Evolutionary conservation across 495 filamentous ascomycete species (phyloP), one percentile per base, ranked within the genome.

Genomic region (Penicillium lagena): DNA sequence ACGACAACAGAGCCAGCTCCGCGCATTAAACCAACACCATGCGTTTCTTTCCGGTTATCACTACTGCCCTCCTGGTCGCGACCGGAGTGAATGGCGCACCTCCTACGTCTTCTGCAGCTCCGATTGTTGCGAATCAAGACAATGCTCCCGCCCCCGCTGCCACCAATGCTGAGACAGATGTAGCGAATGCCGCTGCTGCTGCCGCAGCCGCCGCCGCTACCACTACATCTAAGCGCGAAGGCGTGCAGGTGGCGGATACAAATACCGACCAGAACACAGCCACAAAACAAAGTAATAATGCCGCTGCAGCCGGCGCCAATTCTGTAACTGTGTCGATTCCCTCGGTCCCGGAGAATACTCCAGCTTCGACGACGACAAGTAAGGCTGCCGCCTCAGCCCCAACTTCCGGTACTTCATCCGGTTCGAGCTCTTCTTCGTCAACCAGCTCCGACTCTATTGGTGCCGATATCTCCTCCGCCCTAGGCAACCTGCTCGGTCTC

Each of bases 211-310:
- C 45, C 12, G 15, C 46, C 10, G 45, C 45, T 4, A 48, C 35
- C 31, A 33, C 47, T 29, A 53, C 47, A 4, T 22, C 22, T 22
- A 3, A 22, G 22, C 22, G 2, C 22, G 22, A 22, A 22, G 22
- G 2, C 22, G 2, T 4, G 22, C 2, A 22, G 6, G 22, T 22
- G 4, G 2, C 22, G 22, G 22, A 22, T 13, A 46, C 49, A 29
- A 40, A 39, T 36, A 37, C 45, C 28, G 50, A n/a, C 29, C 35
- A 40, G 10, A 46, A 46, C 29, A 42, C 49, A n/a, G 44, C 43
- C 28, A 38, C 37, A 14, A 41, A 13, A 2, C 38, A 38, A 9
- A 43, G 33, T 29, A 37, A 47, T 11, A n/a, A 43, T 27, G 29
- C 38, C 29, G 13, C 46, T 8, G 33, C 13, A 0, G 39, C 29